Evolutionary conservation across 192 early-diverging fungal genomes (phyloP).

Genomic region (Chytriomyces sp.): DNA sequence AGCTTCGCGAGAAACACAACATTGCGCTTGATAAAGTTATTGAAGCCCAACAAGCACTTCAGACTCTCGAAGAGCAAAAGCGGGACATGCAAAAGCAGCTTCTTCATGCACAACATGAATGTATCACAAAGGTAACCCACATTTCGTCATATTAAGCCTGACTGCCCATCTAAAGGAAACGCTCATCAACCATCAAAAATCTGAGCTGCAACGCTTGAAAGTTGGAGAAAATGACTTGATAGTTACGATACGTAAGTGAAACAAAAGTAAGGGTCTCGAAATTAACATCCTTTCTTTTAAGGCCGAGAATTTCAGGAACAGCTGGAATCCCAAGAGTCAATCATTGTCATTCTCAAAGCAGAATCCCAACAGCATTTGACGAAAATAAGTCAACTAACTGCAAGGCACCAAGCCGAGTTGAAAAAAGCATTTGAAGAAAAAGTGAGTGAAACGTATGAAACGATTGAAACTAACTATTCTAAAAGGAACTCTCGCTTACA

Average conservation of each 20-base stretch:
- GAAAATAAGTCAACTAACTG: conserved; percentile 27
- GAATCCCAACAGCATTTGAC: conserved; percentile 23
- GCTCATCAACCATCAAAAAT: conserved; percentile 46
- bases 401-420: conserved; percentile 27
- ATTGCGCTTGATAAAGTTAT: conserved; percentile 55
- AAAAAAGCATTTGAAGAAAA: conserved; percentile 47
- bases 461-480: neutral
- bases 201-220: conserved; percentile 46
- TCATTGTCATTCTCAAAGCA: conserved; percentile 27
- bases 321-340: conserved; percentile 28
- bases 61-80: conserved; percentile 30
- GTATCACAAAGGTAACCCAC: conserved; percentile 37
- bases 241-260: conserved; percentile 38
- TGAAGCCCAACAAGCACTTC: conserved; percentile 34
- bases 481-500: conserved; percentile 45
- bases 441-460: conserved; percentile 29
- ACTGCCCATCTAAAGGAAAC: conserved; percentile 42
- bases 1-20: conserved; percentile 55
- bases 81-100: conserved; percentile 50
- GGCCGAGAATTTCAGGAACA: conserved; percentile 38
- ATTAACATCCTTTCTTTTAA: too few relatives aligned
- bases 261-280: too few relatives aligned
- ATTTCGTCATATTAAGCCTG: conserved; percentile 44
- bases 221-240: conserved; percentile 47
- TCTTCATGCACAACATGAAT: conserved; percentile 46